Percentiles rank a stretch among this genome's conserved stretches.
These are phyloP conservation scores for Pulveroboletus sp. DNA, from an alignment of 1,284 basidiomycete species.

Conservation along the genomic window DNA sequence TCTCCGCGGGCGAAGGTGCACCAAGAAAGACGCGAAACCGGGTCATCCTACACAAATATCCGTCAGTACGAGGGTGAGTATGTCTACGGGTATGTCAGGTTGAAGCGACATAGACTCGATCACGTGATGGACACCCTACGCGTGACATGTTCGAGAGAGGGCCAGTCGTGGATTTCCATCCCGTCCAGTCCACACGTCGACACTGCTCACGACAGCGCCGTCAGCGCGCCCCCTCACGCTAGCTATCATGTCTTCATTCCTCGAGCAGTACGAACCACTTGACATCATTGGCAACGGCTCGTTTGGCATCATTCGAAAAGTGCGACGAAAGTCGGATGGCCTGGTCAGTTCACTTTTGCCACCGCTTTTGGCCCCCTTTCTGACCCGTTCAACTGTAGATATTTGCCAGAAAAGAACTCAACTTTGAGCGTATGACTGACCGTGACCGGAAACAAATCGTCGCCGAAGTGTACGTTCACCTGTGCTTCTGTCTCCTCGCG, in stretches of 20 bases:
- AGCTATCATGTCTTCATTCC: slow-evolving; percentile 38
- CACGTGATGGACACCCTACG: slow-evolving; percentile 22
- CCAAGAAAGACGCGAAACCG: slow-evolving; percentile 45
- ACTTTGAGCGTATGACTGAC: slow-evolving; percentile 93
- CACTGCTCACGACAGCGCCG: neutral
- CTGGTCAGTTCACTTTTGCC: slow-evolving; percentile 51
- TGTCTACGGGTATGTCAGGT: too few relatives aligned
- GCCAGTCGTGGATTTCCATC: slow-evolving; percentile 19
- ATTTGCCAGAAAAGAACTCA: slow-evolving; percentile 92
- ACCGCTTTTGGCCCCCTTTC: slow-evolving; percentile 2
- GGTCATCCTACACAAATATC: too few relatives aligned
- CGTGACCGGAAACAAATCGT: slow-evolving; percentile 93
- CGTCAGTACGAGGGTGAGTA: too few relatives aligned
- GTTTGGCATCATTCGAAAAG: slow-evolving; percentile 95
- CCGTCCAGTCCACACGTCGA: slow-evolving; percentile 10
- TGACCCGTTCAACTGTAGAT: slow-evolving; percentile 44
- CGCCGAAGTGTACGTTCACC: slow-evolving; percentile 84
- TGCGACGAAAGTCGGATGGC: slow-evolving; percentile 81
- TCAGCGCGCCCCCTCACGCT: neutral
- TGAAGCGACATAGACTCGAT: too few relatives aligned
- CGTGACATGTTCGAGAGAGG: slow-evolving; percentile 25
- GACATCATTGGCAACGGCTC: slow-evolving; percentile 96
- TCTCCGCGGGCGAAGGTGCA: slow-evolving; percentile 39
- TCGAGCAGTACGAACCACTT: slow-evolving; percentile 81
- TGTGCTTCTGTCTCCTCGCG: neutral